A percentile compares a stretch with the other conserved stretches of the same genome.
These are phyloP conservation scores for Cyberlindnera saturnus DNA, from an alignment of 805 yeast species.

Conservation along the genomic window DNA sequence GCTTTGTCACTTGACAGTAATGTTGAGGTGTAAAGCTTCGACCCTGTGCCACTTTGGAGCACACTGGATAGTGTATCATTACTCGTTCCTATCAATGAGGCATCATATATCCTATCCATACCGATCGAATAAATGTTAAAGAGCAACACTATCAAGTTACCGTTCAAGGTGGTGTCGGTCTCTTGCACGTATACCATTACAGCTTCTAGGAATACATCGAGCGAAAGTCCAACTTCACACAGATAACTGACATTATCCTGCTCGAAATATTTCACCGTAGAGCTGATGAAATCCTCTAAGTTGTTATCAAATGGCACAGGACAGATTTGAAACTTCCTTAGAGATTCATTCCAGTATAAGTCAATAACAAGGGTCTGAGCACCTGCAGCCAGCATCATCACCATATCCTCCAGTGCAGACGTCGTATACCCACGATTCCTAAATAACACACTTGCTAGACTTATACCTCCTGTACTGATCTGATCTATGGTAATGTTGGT, in stretches of 20 bases:
- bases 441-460: conserved; percentile 29
- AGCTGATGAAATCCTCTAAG: background rate
- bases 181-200: conserved; percentile 29
- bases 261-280: conserved; percentile 6
- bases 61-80: conserved; percentile 24
- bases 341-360: conserved; percentile 46
- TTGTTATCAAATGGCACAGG: conserved; percentile 36
- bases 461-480: conserved; percentile 34
- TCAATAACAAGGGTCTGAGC: conserved; percentile 44
- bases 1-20: conserved; percentile 20
- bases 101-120: conserved; percentile 9
- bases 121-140: conserved; percentile 28
- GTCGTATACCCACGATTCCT: conserved; percentile 27
- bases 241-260: conserved; percentile 5
- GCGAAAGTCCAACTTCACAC: conserved; percentile 22
- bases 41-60: conserved; percentile 9
- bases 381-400: conserved; percentile 36
- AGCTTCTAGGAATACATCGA: conserved; percentile 23
- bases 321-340: conserved; percentile 49
- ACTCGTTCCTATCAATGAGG: conserved; percentile 4
- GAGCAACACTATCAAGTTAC: conserved; percentile 36
- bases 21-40: conserved; percentile 26
- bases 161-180: conserved; percentile 42
- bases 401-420: conserved; percentile 24
- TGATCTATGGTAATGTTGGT: conserved; percentile 35